Evolutionary conservation across 176 grass and related monocot genomes (phyloP), one percentile per base, ranked within the genome.

Genomic region (Areca catechu): DNA sequence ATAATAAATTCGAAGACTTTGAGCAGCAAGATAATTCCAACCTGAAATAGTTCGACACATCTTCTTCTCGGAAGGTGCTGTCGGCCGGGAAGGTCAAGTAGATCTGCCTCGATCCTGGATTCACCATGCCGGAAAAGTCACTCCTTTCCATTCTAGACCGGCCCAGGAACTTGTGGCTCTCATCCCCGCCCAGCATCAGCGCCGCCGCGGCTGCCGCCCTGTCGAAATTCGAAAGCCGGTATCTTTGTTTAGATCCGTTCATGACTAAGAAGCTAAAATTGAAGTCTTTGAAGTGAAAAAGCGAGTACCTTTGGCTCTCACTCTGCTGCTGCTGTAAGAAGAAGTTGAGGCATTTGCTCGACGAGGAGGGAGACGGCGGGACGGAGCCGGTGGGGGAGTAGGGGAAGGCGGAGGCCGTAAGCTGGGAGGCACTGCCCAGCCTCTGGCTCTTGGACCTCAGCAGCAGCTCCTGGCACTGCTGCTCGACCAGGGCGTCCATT

Each of bases 31-130:
- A 43, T 14, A 43, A 43, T 43, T 24, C 16, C 7, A 65, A 97
- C 92, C 92, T 97, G 80, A 97, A 97, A 56, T 97, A 97, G 70
- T 88, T 91, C 29, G 92, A 97, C 54, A 97, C 92, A 52, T 97
- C 92, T 62, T 97, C 92, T 72, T 97, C 86, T 61, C 80, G 77
- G 77, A 97, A 97, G 19, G 92, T 97, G 77, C 92, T 97, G 56
- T 97, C 92, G 22, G 92, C 92, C 20, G 92, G 92, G 71, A 97
- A 97, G 56, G 92, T 97, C 53, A 97, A 76, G 82, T 97, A 97
- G 89, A 97, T 97, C 80, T 97, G 92, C 29, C 92, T 76, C 25
- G 86, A 91, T 0, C 80, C 76, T 0, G 92, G 92, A 85, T 97
- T 97, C 60, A 86, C 54, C 67, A 91, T 80, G 79, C 65, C 77